Base-by-base conservation (phyloP, 805 yeast species). In the Candida chauliodis region DNA sequence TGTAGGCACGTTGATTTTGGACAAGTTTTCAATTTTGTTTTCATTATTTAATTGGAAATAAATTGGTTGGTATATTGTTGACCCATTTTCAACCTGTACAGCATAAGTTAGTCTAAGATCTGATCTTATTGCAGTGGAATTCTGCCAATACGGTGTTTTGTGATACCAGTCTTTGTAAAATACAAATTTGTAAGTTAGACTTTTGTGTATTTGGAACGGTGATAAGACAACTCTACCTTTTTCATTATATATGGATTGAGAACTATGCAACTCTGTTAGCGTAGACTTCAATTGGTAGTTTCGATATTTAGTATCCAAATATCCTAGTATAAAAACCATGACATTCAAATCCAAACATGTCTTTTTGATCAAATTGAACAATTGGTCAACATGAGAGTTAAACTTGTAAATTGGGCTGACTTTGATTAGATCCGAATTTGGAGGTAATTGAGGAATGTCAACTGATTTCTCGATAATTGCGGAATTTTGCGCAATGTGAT, bases 161-260 rank as follows among this genome's bases (percentile, higher is more conserved):
- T 49, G 49, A 33, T 50, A 56, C 70, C 70, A 66, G 44, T 66
- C 71, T 24, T 51, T 52, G 46, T 56, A 64, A 37, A 67, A 61
- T 2, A 63, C 32, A 3, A 62, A 39, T 20, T 64, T 44, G 3
- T 52, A 43, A 4, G 22, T 35, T 8, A 37, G 8, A 13, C 18
- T 25, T 21, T 33, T 36, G 26, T 41, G 42, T 6, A 26, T 13
- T 32, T 37, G 21, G 24, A 40, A 42, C 9, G 53, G 53, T 5
- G 45, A 31, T 4, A 48, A 37, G 3, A 50, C 42, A 5, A 48
- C 40, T 37, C 50, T 33, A 5, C 52, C 44, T n/a, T 20, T 27
- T n/a, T 36, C 41, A 17, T 20, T 23, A 21, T 44, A 24, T 5
- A 44, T 24, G 4, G 24, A 10, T 27, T 40, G 46, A 10, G 44